phyloP scores from a whole-genome alignment of 2,329 filamentous ascomycete species.

The Dothiorella sarmentorum region DNA sequence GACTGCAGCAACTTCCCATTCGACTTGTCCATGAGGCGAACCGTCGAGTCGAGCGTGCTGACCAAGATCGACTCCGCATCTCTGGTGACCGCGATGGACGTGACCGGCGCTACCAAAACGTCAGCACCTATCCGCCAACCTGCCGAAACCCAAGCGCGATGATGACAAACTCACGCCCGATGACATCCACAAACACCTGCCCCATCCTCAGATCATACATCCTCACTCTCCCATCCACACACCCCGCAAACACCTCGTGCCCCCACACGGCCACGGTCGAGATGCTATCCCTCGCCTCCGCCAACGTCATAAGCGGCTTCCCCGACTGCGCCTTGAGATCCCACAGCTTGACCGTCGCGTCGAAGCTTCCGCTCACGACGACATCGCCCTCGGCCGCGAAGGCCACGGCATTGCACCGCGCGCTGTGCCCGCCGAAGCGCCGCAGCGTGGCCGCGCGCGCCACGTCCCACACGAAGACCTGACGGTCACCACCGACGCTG shows the following conservation, averaged over 20 bases:
- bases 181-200: slow-evolving; percentile 64
- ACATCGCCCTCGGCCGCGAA: slow-evolving; percentile 76
- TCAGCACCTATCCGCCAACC: slow-evolving; percentile 25
- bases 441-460: slow-evolving; percentile 71
- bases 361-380: slow-evolving; percentile 69
- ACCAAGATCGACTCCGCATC: slow-evolving; percentile 74
- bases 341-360: slow-evolving; percentile 72
- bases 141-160: no score
- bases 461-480: slow-evolving; percentile 94
- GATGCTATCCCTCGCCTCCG: slow-evolving; percentile 70
- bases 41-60: slow-evolving; percentile 68
- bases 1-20: slow-evolving; percentile 70
- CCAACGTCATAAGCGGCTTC: slow-evolving; percentile 68
- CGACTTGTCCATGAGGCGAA: slow-evolving; percentile 77
- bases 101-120: slow-evolving; percentile 54
- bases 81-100: slow-evolving; percentile 66
- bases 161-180: slow-evolving; percentile 56
- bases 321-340: slow-evolving; percentile 33
- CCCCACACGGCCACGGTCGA: slow-evolving; percentile 42
- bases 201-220: slow-evolving; percentile 82
- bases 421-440: slow-evolving; percentile 69
- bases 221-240: slow-evolving; percentile 79
- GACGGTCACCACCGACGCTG: slow-evolving; percentile 84
- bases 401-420: slow-evolving; percentile 71
- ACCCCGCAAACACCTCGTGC: slow-evolving; percentile 64